Conservation (phyloP, 352 stramenopile genomes). For the Phytophthora kernoviae region DNA sequence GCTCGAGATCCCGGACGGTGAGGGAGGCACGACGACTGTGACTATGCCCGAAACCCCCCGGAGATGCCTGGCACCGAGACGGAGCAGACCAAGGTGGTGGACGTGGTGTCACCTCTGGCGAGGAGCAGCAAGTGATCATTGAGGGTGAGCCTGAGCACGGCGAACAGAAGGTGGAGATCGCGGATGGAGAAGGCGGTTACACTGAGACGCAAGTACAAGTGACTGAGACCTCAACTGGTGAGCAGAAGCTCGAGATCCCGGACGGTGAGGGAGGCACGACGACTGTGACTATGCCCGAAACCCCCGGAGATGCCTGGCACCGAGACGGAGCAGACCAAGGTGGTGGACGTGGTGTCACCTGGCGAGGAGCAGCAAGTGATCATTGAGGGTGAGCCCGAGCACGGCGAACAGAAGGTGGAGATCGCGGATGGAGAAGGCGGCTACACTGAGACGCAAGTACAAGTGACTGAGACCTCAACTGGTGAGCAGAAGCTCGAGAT, state of each 20-base stretch:
- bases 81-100: background rate
- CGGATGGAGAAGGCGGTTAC: too few relatives aligned
- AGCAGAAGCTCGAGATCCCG: background rate
- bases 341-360: constrained; percentile 4
- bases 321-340: constrained; percentile 1
- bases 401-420: background rate
- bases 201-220: too few relatives aligned
- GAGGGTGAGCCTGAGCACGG: too few relatives aligned
- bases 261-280: background rate
- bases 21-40: too few relatives aligned
- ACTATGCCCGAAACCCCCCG: too few relatives aligned
- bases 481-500: background rate
- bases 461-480: background rate
- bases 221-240: too few relatives aligned
- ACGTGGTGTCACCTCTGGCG: background rate
- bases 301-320: too few relatives aligned
- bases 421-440: background rate
- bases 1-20: background rate
- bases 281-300: too few relatives aligned
- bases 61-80: too few relatives aligned
- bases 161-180: too few relatives aligned
- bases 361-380: constrained; percentile 11
- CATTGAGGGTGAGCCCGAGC: background rate
- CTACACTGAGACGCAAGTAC: background rate
- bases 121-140: too few relatives aligned